Conservation (phyloP, 176 grass and related monocot genomes). For the Oryza meyeriana region DNA sequence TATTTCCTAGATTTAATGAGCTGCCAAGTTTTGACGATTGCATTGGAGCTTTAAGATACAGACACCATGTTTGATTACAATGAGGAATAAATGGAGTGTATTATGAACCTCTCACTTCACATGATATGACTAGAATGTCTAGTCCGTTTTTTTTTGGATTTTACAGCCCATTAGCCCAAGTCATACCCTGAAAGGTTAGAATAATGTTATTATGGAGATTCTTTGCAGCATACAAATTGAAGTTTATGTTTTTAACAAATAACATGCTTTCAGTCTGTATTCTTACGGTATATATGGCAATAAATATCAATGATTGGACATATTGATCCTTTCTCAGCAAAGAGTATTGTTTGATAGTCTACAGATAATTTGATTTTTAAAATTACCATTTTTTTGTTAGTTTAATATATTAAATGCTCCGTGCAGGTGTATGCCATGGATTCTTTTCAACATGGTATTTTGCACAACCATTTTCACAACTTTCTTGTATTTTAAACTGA, state of each 20-base stretch:
- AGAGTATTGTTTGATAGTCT: not conserved
- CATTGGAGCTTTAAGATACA: not conserved
- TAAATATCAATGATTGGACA: slow-evolving; percentile 15
- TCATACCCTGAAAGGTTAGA: slow-evolving; percentile 11
- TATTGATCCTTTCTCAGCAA: slow-evolving; percentile 22
- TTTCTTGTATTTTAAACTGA: not conserved
- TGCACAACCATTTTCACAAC: not conserved
- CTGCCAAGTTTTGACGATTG: not conserved
- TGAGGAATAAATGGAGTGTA: slow-evolving; percentile 12
- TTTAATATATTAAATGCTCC: slow-evolving; percentile 14
- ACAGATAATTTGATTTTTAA: not conserved
- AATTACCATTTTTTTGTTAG: not conserved
- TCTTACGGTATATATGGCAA: slow-evolving; percentile 14
- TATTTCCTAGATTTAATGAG: not conserved
- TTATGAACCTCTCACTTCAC: not conserved
- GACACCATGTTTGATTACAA: not conserved
- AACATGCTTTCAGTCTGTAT: slow-evolving; percentile 2
- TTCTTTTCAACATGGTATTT: slow-evolving; percentile 28
- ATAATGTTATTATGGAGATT: not conserved
- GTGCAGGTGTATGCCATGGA: slow-evolving; percentile 24
- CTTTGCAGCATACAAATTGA: not conserved
- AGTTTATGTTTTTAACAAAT: not conserved
- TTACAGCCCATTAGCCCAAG: not conserved
- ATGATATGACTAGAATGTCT: not conserved
- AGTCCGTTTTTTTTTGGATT: not conserved